phyloP scores from a whole-genome alignment of 1,139 yeast genomes.

The Wickerhamomyces sp. region DNA sequence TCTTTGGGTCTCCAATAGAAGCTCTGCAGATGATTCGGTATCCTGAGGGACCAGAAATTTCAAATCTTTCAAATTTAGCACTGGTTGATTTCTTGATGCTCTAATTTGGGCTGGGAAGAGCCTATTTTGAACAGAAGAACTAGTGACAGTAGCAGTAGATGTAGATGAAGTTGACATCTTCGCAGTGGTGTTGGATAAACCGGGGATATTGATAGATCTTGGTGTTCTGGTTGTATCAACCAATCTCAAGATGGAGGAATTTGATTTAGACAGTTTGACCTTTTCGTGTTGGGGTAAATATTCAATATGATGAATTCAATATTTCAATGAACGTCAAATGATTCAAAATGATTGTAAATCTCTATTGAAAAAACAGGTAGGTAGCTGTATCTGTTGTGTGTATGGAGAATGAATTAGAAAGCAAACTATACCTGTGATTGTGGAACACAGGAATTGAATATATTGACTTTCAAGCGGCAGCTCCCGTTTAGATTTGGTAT shows the following conservation, averaged over 20 bases:
- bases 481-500: too few relatives aligned
- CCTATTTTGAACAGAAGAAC: not conserved
- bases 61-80: constrained; percentile 8
- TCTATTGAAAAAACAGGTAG: too few relatives aligned
- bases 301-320: too few relatives aligned
- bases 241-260: constrained; percentile 11
- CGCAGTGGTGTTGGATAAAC: constrained; percentile 4
- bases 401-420: too few relatives aligned
- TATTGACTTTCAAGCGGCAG: constrained; percentile 24
- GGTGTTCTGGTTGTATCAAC: constrained; percentile 16
- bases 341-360: too few relatives aligned
- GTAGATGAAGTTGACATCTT: constrained; percentile 16
- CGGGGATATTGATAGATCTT: constrained; percentile 3
- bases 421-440: not conserved
- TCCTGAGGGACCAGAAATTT: constrained; percentile 3
- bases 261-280: constrained; percentile 15
- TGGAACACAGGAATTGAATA: constrained; percentile 2
- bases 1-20: constrained; percentile 12
- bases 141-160: constrained; percentile 1
- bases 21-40: not conserved
- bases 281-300: too few relatives aligned
- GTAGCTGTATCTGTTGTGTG: too few relatives aligned
- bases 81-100: not conserved
- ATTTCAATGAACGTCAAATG: too few relatives aligned
- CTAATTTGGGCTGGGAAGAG: constrained; percentile 2